These are phyloP conservation scores for Fusarium praegraminearum DNA, from an alignment of 2,329 filamentous ascomycete genomes.

Conservation along the genomic window DNA sequence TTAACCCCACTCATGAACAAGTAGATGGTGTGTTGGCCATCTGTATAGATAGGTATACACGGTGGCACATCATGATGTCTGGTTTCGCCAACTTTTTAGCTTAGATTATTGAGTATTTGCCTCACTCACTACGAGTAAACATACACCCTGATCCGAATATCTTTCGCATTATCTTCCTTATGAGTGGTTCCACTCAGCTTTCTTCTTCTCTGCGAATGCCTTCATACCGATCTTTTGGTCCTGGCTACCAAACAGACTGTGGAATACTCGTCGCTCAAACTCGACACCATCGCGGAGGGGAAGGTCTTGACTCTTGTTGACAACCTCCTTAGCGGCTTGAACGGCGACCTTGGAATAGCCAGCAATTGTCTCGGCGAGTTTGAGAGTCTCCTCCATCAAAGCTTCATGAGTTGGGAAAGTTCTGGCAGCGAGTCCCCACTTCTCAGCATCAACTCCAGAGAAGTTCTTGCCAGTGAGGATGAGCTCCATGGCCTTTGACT, in stretches of 20 bases:
- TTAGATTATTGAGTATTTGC: neutral
- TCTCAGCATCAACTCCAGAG: conserved; percentile 83
- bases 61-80: neutral
- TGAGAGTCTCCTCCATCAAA: conserved; percentile 82
- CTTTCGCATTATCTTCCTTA: conserved; percentile 54
- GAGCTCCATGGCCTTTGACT: conserved; percentile 90
- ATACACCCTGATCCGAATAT: neutral
- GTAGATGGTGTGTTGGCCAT: conserved; percentile 8
- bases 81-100: conserved; percentile 2
- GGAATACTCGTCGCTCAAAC: conserved; percentile 93
- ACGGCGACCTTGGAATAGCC: conserved; percentile 87
- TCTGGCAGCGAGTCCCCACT: conserved; percentile 90
- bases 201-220: conserved; percentile 95
- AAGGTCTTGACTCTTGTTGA: conserved; percentile 98
- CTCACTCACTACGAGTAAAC: neutral
- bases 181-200: conserved; percentile 88
- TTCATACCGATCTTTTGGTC: conserved; percentile 98
- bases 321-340: conserved; percentile 94
- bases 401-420: conserved; percentile 84
- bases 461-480: conserved; percentile 90
- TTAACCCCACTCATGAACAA: conserved; percentile 17
- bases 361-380: conserved; percentile 90
- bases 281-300: conserved; percentile 90
- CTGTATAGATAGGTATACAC: neutral
- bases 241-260: conserved; percentile 89